A percentile compares a stretch with the other conserved stretches of the same genome.
Evolutionary conservation across 495 filamentous ascomycete species (phyloP).

Genomic region (Hypomontagnella submonticulosa): DNA sequence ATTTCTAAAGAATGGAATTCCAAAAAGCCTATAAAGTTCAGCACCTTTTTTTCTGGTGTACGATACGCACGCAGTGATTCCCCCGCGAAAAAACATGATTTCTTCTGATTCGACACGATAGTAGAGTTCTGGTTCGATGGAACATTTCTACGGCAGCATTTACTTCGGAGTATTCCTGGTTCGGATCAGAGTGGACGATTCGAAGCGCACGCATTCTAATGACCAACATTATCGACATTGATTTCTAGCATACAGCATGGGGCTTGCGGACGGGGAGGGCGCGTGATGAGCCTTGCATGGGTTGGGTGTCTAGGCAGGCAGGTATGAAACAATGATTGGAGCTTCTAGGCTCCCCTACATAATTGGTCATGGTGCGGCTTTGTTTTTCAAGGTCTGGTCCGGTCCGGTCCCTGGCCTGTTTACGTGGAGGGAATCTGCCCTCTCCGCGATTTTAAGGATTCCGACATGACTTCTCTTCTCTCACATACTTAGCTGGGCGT

Average conservation of each 20-base stretch:
- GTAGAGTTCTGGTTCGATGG: slow-evolving; percentile 20
- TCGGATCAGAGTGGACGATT: slow-evolving; percentile 35
- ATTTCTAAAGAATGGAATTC: slow-evolving; percentile 25
- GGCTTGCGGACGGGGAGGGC: slow-evolving; percentile 30
- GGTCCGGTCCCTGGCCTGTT: slow-evolving; percentile 1
- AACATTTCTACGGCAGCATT: slow-evolving; percentile 37
- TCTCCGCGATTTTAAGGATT: slow-evolving; percentile 13
- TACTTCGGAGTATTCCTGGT: slow-evolving; percentile 33
- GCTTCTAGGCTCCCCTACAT: slow-evolving; percentile 43
- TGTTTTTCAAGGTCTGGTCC: slow-evolving; percentile 30
- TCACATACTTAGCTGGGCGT: slow-evolving; percentile 36
- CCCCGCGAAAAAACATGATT: slow-evolving; percentile 26
- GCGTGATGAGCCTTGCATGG: slow-evolving; percentile 43
- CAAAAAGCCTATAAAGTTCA: slow-evolving; percentile 33
- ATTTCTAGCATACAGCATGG: slow-evolving; percentile 45
- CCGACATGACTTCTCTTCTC: slow-evolving; percentile 32
- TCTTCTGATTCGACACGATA: slow-evolving; percentile 27
- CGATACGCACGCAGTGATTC: slow-evolving; percentile 35
- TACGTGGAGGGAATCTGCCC: slow-evolving; percentile 11
- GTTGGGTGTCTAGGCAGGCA: slow-evolving; percentile 41
- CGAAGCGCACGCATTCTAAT: slow-evolving; percentile 39
- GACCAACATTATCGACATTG: slow-evolving; percentile 42
- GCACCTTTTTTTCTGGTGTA: slow-evolving; percentile 31
- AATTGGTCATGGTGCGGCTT: slow-evolving; percentile 37
- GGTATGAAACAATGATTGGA: slow-evolving; percentile 40